Evolutionary conservation across 1,284 basidiomycete genomes (phyloP), one percentile per base, ranked within the genome.

Genomic region (Rhodotorula sp.): DNA sequence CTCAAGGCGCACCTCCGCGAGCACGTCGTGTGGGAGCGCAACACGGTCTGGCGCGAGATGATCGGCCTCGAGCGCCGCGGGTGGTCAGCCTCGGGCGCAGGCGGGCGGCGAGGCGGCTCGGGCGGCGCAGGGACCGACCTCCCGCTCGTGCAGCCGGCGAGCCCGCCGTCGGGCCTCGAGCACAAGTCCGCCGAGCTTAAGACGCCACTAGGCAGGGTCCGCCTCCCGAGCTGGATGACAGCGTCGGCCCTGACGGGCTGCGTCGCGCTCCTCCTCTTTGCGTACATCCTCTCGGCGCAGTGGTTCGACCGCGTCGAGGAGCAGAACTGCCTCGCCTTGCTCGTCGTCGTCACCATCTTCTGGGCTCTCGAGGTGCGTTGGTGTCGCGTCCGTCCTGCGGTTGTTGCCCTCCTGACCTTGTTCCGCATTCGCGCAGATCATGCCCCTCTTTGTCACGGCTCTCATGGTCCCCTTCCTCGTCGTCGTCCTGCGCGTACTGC

Each of bases 31-130:
- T 95, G 92, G 91, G 92, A 96, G 79, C 88, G 93, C 58, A 92
- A 96, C 79, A 96, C 92, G 0, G 91, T 99, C 8, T 99, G 96
- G 96, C 87, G 95, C 44, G 92, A 96, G 81, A 98, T 99, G 96
- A 94, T 99, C 77, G 90, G 90, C 19, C 88, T 79, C 17, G 78
- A 79, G 63, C 57, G 78, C 27, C 70, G 75, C 48, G 77, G 79
- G 48, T 78, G 78, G 77, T 53, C 52, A 8, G 41, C 45, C 48
- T 58, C 89, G 7, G 86, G 84, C 84, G 44, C 82, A 81, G 25
- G 82, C 82, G 54, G 81, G 84, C 3, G 61, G 82, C 82, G 49
- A 21, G 42, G 41, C 12, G 44, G 53, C 13, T 19, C 52, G 8
- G 53, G 52, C 14, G 69, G 63, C 12, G 63, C 46, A 4, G 68